A percentile compares a stretch with the other conserved stretches of the same genome.
Conservation (phyloP, 1,139 yeast genomes). For the Pneumocystis wakefieldiae region DNA sequence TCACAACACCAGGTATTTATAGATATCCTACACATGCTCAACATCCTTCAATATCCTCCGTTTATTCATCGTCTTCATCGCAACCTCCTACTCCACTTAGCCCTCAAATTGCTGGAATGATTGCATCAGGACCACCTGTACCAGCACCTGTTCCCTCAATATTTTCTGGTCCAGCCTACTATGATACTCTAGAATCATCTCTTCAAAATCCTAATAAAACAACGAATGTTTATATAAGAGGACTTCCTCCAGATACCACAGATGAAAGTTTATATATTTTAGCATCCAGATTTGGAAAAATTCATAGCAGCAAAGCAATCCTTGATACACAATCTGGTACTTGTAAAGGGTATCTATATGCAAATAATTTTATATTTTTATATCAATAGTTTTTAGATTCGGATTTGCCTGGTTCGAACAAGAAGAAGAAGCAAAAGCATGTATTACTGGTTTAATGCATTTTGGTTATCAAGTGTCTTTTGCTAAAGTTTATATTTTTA, state of each 20-base stretch:
- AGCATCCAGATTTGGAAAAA: slow-evolving; percentile 15
- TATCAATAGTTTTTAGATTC: slow-evolving; percentile 4
- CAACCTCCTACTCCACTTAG: background rate
- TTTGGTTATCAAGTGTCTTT: slow-evolving; percentile 18
- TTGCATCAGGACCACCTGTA: background rate
- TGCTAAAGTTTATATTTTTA: slow-evolving; percentile 13
- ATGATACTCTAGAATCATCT: slow-evolving; percentile 14
- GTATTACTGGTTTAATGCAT: slow-evolving; percentile 16
- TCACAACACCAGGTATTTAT: background rate
- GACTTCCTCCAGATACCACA: slow-evolving; percentile 18
- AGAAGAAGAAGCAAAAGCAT: slow-evolving; percentile 15
- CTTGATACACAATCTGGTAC: slow-evolving; percentile 15
- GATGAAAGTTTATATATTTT: slow-evolving; percentile 15
- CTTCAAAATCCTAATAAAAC: slow-evolving; percentile 16
- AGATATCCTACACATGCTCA: background rate
- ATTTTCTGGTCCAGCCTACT: slow-evolving; percentile 6
- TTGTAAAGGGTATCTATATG: slow-evolving; percentile 14
- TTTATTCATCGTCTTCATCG: background rate
- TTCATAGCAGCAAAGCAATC: slow-evolving; percentile 18
- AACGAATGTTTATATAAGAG: slow-evolving; percentile 21
- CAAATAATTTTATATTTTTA: background rate
- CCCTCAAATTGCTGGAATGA: background rate
- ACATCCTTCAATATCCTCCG: background rate
- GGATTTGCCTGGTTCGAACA: slow-evolving; percentile 17
- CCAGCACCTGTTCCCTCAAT: slow-evolving; percentile 11